Evolutionary conservation across 805 yeast species (phyloP), one percentile per base, ranked within the genome.

Genomic region (Trichomonascus vanleenenianus): DNA sequence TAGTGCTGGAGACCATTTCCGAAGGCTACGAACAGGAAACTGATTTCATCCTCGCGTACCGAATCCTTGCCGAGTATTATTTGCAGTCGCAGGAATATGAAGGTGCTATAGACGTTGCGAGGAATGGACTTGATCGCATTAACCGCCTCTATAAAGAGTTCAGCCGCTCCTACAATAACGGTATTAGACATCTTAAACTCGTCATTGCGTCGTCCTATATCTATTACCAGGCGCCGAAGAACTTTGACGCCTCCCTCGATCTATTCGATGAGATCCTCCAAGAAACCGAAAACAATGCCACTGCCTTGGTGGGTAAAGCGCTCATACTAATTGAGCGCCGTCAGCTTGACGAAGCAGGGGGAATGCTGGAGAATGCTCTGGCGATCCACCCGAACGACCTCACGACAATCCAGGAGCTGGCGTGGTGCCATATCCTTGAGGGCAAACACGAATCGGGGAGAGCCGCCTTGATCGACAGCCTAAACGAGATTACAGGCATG

Each of bases 221-320:
- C 0, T 83, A 85, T 58, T 75, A 81, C 57, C 96, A 91, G 60
- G 84, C 97, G 0, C 98, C 97, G 9, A 87, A 87, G 62, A 85
- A 91, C 63, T 86, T 78, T 57, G 70, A 76, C 2, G 71, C 81
- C 20, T 97, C 98, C 0, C 58, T 83, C 25, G 77, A 76, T 41
- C 62, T 88, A 12, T 93, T 83, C 61, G 83, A 83, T 32, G 66
- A 70, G 19, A 77, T 88, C 2, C 67, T 86, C 20, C 52, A 61
- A 0, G 67, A 67, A 16, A 66, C 66, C 27, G 72, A 74, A 3
- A 55, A 61, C 3, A 77, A 80, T 54, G 64, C 73, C 3, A 72
- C 71, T 40, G 95, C 96, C 0, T 70, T 75, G 45, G 73, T 89
- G 34, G 97, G 97, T 10, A 85, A 83, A 59, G 94, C 93, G 1